Percentiles rank a stretch among this genome's conserved stretches.
Conservation (phyloP, 331 rosid species). For the Ulmus americana region DNA sequence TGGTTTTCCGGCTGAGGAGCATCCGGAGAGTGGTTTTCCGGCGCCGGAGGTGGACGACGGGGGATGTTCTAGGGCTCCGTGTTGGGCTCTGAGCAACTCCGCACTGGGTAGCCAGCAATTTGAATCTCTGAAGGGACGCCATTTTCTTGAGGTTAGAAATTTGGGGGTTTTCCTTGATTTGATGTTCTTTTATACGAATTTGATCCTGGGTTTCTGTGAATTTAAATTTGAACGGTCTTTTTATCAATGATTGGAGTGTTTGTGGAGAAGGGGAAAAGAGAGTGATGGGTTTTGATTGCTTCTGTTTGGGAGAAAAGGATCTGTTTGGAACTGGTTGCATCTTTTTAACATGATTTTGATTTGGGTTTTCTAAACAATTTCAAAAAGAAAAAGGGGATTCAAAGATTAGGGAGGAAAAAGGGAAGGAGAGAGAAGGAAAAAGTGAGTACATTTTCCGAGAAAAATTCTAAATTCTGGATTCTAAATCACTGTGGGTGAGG, state of each 20-base stretch:
- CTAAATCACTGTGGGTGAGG: constrained; percentile 10
- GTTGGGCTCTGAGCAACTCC: constrained; percentile 73
- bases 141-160: constrained; percentile 27
- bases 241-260: constrained; percentile 28
- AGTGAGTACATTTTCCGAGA: constrained; percentile 41
- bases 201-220: constrained; percentile 15
- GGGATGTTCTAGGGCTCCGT: constrained; percentile 74
- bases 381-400: constrained; percentile 8
- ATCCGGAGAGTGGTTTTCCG: constrained; percentile 55
- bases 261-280: constrained; percentile 14
- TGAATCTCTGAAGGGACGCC: constrained; percentile 80
- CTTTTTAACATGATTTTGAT: constrained; percentile 12
- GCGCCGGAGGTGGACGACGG: constrained; percentile 63
- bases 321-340: constrained; percentile 44
- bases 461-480: constrained; percentile 20
- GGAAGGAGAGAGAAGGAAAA: constrained; percentile 14
- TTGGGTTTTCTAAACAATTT: constrained; percentile 9
- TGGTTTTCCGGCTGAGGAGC: constrained; percentile 39
- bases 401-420: constrained; percentile 9
- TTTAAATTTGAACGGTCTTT: constrained; percentile 42
- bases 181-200: neutral
- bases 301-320: constrained; percentile 36
- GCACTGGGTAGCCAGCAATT: constrained; percentile 70
- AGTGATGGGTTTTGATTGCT: constrained; percentile 28
- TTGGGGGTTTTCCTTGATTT: neutral